A percentile compares a stretch with the other conserved stretches of the same genome.
Conservation (phyloP, 2,329 filamentous ascomycete genomes). For the Davidsoniella virescens region DNA sequence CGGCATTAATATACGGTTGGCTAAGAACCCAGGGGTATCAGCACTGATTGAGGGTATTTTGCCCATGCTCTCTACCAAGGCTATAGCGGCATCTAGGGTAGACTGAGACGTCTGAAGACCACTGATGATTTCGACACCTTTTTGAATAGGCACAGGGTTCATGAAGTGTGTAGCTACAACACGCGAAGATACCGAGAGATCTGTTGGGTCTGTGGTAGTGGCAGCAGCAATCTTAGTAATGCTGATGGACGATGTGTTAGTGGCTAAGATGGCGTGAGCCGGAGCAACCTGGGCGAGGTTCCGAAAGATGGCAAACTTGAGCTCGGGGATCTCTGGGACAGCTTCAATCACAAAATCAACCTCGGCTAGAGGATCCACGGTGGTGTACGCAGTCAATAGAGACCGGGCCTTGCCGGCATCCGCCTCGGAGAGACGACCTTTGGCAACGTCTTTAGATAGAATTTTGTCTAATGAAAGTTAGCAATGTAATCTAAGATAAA, state of each 20-base stretch:
- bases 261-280: constrained; percentile 76
- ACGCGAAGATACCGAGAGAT: constrained; percentile 66
- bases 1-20: constrained; percentile 94
- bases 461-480: constrained; percentile 52
- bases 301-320: constrained; percentile 80
- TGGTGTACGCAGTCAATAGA: constrained; percentile 52
- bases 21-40: constrained; percentile 85
- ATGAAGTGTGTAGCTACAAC: constrained; percentile 97
- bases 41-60: constrained; percentile 79
- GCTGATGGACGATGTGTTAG: constrained; percentile 96
- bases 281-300: constrained; percentile 68
- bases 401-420: constrained; percentile 59
- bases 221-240: constrained; percentile 91
- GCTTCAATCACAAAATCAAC: constrained; percentile 97
- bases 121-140: constrained; percentile 93
- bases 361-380: constrained; percentile 59
- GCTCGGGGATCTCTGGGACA: constrained; percentile 74
- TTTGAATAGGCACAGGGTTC: constrained; percentile 95
- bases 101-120: constrained; percentile 76
- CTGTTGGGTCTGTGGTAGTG: constrained; percentile 60
- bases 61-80: constrained; percentile 80
- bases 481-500: neutral
- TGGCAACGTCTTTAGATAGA: constrained; percentile 79
- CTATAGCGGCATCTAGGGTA: constrained; percentile 68
- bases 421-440: constrained; percentile 68